A percentile compares a stretch with the other conserved stretches of the same genome.
phyloP scores from a whole-genome alignment of 2,329 filamentous ascomycete genomes.

The Phoma sp. region DNA sequence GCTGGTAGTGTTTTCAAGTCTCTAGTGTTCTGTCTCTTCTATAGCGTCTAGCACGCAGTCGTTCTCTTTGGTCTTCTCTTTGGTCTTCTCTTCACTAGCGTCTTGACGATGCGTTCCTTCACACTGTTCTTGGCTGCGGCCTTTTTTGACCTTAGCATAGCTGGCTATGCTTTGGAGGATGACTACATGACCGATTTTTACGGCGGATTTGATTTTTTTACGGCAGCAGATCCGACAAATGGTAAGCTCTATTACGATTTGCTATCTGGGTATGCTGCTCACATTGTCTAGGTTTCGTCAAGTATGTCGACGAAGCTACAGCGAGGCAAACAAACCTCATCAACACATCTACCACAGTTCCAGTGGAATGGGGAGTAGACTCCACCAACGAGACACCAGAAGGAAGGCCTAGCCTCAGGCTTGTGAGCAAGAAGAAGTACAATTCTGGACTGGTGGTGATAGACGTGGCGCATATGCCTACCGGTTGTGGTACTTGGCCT shows the following conservation, averaged over 20 bases:
- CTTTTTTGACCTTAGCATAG: slow-evolving; percentile 46
- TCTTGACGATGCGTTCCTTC: slow-evolving; percentile 45
- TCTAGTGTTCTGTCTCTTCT: slow-evolving; percentile 27
- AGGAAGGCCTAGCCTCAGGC: slow-evolving; percentile 55
- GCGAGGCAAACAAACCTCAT: slow-evolving; percentile 52
- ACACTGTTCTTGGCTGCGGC: slow-evolving; percentile 44
- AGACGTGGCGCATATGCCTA: slow-evolving; percentile 60
- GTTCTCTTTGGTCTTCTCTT: slow-evolving; percentile 23
- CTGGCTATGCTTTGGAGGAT: slow-evolving; percentile 50
- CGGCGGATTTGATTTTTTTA: slow-evolving; percentile 53
- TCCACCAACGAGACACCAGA: slow-evolving; percentile 43
- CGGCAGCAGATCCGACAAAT: slow-evolving; percentile 53
- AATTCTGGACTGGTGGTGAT: slow-evolving; percentile 56
- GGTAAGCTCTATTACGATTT: slow-evolving; percentile 30
- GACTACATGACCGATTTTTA: slow-evolving; percentile 55
- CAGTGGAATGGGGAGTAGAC: slow-evolving; percentile 57
- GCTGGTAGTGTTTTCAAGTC: slow-evolving; percentile 27
- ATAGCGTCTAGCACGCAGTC: slow-evolving; percentile 45
- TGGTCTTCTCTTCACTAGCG: slow-evolving; percentile 22
- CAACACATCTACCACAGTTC: slow-evolving; percentile 34
- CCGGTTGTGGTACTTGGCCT: slow-evolving; percentile 60
- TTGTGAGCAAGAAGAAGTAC: slow-evolving; percentile 56
- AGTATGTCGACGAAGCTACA: slow-evolving; percentile 50
- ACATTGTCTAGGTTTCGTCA: slow-evolving; percentile 42
- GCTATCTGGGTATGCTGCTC: neutral